Base-by-base conservation (phyloP, 1,284 basidiomycete genomes). In the Melampsora larici-populina region DNA sequence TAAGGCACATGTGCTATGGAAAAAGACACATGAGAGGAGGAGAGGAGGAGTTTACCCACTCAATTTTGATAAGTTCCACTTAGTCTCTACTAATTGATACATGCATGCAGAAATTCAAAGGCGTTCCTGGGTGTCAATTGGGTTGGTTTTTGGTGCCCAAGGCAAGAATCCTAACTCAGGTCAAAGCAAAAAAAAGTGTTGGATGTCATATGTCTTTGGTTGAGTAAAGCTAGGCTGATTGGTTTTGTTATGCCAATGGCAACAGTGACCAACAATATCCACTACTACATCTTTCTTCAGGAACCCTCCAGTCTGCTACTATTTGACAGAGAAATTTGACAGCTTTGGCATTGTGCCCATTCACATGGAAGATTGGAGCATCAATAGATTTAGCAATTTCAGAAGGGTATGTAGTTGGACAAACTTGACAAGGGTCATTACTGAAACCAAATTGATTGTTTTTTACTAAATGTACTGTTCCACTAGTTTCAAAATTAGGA, bases 401-500 rank as follows among this genome's bases (percentile, higher is more conserved):
- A 75, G 96, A 97, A n/a, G 92, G 92, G 86, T 99, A 99, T 58
- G 97, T 93, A 1, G 97, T 99, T 17, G 96, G 99, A 79, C 96
- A 94, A 71, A 95, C 87, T 86, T 98, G 98, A 80, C 95, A 91
- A 68, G 97, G 97, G 84, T 98, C 96, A 77, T 97, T 99, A 79
- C 97, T 99, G 88, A 99, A 99, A 81, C 97, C 97, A 80, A 99
- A 97, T 85, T 99, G 97, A 87, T 99, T 99, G 88, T 99, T 99
- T 82, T 99, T 94, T 82, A 99, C 95, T 80, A 99, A 87, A 85
- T 99, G 97, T 82, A 99, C 93, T 65, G 97, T 99, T 80, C 97
- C 97, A 79, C 97, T 96, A 24, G 95, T 97, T 69, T 95, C 94
- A 85, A 97, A 99, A 86, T 89, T 90, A 65, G 93, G 93, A 66